Evolutionary conservation across 257 asterid species (phyloP).

Genomic region (Echium plantagineum): DNA sequence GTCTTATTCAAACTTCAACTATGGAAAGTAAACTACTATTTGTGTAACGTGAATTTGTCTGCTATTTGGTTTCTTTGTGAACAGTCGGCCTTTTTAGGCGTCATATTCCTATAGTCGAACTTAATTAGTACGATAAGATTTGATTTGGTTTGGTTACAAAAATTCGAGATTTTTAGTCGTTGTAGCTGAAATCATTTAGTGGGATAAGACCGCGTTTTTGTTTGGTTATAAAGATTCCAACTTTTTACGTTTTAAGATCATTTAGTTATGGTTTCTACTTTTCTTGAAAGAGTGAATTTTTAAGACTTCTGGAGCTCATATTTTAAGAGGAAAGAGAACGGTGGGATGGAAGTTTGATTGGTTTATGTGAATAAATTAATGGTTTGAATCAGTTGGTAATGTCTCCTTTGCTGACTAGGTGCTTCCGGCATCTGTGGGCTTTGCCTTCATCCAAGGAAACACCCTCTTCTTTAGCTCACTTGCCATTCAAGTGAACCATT

Average conservation of each 20-base stretch:
- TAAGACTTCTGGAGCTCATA: conserved; percentile 10
- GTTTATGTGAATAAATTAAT: conserved; percentile 57
- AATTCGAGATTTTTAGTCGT: too few relatives aligned
- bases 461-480: conserved; percentile 44
- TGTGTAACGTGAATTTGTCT: too few relatives aligned
- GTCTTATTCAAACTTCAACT: too few relatives aligned
- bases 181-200: too few relatives aligned
- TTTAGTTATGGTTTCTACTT: not conserved
- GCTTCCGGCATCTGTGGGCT: conserved; percentile 74
- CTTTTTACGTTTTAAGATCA: too few relatives aligned
- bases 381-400: conserved; percentile 43
- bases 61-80: too few relatives aligned
- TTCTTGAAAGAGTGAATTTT: conserved; percentile 1
- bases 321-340: conserved; percentile 6
- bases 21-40: too few relatives aligned
- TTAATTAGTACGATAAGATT: too few relatives aligned
- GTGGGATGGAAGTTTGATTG: conserved; percentile 22
- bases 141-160: too few relatives aligned
- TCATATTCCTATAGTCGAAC: too few relatives aligned
- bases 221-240: not conserved
- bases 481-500: conserved; percentile 44
- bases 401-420: conserved; percentile 82
- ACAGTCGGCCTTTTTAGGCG: too few relatives aligned
- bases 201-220: too few relatives aligned
- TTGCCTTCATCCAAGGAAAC: conserved; percentile 92